Base-by-base conservation (phyloP, 768 basidiomycete genomes). In the Tylopilus balloui region DNA sequence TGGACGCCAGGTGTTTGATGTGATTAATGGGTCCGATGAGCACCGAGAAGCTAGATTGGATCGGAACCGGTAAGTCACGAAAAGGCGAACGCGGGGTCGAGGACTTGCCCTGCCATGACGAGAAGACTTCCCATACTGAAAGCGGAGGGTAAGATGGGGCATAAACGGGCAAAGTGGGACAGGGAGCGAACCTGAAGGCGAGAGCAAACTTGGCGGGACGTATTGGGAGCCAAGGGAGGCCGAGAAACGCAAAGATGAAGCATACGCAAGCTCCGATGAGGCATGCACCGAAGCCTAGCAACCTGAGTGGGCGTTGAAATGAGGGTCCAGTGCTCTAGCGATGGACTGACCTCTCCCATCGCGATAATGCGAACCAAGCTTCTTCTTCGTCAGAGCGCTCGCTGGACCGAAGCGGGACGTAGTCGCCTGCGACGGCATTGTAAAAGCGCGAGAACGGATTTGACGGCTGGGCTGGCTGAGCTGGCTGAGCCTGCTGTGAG, bases 361-460 rank as follows among this genome's bases (percentile, higher is more conserved):
- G 77, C 45, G 87, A 87, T 32, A 94, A 71, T 36, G 88, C 86
- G 69, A 96, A 91, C 78, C 87, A 95, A 3, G 95, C 94, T 62
- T 97, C 92, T 58, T 98, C 95, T 66, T 99, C 94, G 67, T 92
- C 92, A 25, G 86, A 86, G 37, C 81, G 77, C 56, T 92, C 91
- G 53, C 64, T 80, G 3, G 86, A 88, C 34, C 91, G 77, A 52
- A 97, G 72, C 0, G 95, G 96, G 41, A 98, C 83, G 61, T 96
- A 96, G 54, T 86, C 83, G 12, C 85, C 85, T 9, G 88, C 88
- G 42, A 97, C 75, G 15, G 87, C 80, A 49, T 81, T 87, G 71
- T 94, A 95, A 65, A 94, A 90, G 24, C 92, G 78, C 12, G 87
- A 81, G 66, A 97, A 92, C 4, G 89, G 83, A 61, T 88, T 88